These are phyloP conservation scores for Tricharina praecox DNA, from an alignment of 495 filamentous ascomycete genomes.

Conservation along the genomic window DNA sequence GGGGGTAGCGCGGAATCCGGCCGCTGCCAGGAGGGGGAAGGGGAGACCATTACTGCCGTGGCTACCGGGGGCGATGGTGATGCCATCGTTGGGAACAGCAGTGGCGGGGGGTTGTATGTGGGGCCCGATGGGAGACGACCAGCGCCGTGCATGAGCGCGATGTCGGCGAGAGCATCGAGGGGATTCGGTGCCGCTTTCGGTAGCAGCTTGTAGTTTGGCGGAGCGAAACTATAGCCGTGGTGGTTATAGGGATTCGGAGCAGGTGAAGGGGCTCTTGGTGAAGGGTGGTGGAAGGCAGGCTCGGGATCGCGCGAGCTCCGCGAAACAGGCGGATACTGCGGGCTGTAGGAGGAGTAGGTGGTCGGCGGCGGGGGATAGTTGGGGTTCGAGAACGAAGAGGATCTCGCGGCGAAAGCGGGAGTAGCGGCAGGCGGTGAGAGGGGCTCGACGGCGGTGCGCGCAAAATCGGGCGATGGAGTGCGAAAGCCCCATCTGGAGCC, in stretches of 20 bases:
- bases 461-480: conserved; percentile 25
- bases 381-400: neutral
- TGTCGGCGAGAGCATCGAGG: conserved; percentile 6
- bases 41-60: neutral
- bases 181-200: neutral
- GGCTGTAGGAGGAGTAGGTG: neutral
- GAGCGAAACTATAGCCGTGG: neutral
- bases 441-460: conserved; percentile 20
- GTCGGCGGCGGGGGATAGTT: neutral
- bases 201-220: neutral
- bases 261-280: too few relatives aligned
- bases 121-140: neutral
- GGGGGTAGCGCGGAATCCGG: neutral
- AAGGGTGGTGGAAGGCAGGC: neutral
- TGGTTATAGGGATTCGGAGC: neutral
- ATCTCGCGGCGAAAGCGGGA: neutral
- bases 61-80: too few relatives aligned
- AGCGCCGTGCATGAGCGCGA: conserved; percentile 2
- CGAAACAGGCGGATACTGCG: conserved; percentile 3
- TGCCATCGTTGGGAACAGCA: neutral
- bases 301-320: neutral
- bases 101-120: neutral
- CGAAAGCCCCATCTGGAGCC: conserved; percentile 23
- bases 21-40: neutral
- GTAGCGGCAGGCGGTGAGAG: conserved; percentile 13